A percentile compares a stretch with the other conserved stretches of the same genome.
Conservation (phyloP, 2,329 filamentous ascomycete species). For the Neoarthrinium moseri region DNA sequence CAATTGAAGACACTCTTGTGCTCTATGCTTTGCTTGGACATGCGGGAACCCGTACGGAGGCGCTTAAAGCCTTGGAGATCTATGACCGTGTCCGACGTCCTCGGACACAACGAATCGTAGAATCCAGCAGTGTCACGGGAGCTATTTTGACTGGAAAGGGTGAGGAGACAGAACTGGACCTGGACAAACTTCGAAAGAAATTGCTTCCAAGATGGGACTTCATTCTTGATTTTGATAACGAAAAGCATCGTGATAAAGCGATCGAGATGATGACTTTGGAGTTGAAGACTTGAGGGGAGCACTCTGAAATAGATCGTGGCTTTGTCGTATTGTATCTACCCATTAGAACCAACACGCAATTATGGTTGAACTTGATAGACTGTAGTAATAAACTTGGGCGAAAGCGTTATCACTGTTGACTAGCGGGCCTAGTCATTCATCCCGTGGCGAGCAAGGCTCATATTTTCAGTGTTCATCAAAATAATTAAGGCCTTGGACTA, state of each 20-base stretch:
- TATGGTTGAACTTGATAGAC: no score
- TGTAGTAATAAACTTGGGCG: no score
- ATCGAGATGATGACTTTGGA: background rate
- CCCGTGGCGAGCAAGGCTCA: no score
- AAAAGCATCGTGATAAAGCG: background rate
- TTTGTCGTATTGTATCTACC: no score
- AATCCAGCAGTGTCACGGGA: background rate
- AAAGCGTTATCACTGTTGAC: no score
- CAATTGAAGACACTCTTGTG: conserved; percentile 2
- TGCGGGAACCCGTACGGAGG: conserved; percentile 11
- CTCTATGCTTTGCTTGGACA: conserved; percentile 16
- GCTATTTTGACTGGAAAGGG: background rate
- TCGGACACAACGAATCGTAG: background rate
- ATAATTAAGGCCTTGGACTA: no score
- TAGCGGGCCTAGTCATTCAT: no score
- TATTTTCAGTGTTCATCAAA: no score
- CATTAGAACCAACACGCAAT: no score
- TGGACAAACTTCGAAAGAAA: background rate
- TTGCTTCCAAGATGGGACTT: conserved; percentile 3
- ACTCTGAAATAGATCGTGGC: no score
- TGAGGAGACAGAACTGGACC: background rate
- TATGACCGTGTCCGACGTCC: background rate
- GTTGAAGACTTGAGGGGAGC: no score
- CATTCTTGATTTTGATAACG: background rate
- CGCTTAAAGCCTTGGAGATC: conserved; percentile 7